phyloP scores from a whole-genome alignment of 805 yeast genomes.

The Metschnikowia anglica region DNA sequence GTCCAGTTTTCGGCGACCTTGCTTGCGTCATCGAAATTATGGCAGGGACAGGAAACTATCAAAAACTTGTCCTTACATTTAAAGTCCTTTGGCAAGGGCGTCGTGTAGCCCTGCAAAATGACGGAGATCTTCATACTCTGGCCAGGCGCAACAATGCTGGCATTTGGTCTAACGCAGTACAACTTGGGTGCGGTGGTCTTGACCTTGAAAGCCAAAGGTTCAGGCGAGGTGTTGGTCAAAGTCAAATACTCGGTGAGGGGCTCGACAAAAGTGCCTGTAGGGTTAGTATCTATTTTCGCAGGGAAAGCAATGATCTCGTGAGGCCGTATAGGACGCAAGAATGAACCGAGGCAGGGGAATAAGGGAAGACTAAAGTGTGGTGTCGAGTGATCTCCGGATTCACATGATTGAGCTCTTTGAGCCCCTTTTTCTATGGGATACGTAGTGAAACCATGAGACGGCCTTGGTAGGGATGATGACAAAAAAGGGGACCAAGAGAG shows the following conservation, averaged over 20 bases:
- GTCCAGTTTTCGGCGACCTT: conserved; percentile 73
- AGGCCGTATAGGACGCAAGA: too few species aligned
- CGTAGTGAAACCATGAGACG: too few species aligned
- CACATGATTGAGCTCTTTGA: too few species aligned
- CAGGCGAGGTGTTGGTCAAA: conserved; percentile 53
- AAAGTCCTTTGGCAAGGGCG: conserved; percentile 69
- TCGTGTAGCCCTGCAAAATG: conserved; percentile 78
- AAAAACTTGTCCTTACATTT: conserved; percentile 91
- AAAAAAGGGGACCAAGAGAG: too few species aligned
- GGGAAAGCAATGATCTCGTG: too few species aligned
- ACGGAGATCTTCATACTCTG: conserved; percentile 70
- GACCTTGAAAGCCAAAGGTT: conserved; percentile 84
- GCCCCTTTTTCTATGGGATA: too few species aligned
- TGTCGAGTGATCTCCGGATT: too few species aligned
- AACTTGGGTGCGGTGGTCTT: conserved; percentile 97
- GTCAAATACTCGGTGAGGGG: conserved; percentile 64
- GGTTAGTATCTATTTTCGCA: too few species aligned
- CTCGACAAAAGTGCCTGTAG: conserved; percentile 69
- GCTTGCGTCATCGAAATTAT: conserved; percentile 53
- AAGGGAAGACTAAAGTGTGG: too few species aligned
- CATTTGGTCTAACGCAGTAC: conserved; percentile 95
- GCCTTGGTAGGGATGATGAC: too few species aligned
- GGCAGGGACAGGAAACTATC: conserved; percentile 80
- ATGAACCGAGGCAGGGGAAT: too few species aligned
- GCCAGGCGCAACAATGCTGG: conserved; percentile 77